Conservation (phyloP, 129 eudicot genomes). For the Chrysanthemum makinoi region DNA sequence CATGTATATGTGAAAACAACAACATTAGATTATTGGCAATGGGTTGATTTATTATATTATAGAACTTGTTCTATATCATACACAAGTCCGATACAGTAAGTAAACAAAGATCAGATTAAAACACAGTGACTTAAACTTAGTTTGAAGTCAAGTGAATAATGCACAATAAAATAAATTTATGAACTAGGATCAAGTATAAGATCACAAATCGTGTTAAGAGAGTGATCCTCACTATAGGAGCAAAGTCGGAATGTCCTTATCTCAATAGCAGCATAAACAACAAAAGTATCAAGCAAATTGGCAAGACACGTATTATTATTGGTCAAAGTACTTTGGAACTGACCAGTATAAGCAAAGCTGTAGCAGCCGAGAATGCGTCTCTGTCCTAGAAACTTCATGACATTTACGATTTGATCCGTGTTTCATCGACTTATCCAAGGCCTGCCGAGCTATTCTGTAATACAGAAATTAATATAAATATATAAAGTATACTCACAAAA, state of each 20-base stretch:
- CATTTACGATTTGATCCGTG: constrained; percentile 34
- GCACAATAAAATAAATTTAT: too few relatives aligned
- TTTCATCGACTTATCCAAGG: constrained; percentile 37
- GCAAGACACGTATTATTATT: not conserved
- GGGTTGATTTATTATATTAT: too few relatives aligned
- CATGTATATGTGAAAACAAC: too few relatives aligned
- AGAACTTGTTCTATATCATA: too few relatives aligned
- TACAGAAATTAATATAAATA: not conserved
- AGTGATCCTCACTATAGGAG: too few relatives aligned
- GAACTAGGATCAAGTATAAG: too few relatives aligned
- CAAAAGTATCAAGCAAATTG: not conserved
- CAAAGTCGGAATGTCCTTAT: not conserved
- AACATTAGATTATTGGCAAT: too few relatives aligned
- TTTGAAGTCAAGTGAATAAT: too few relatives aligned
- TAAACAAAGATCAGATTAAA: too few relatives aligned
- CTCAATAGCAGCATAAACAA: not conserved
- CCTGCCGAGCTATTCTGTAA: constrained; percentile 57
- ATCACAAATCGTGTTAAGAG: too few relatives aligned
- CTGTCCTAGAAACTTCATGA: constrained; percentile 32
- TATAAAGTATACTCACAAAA: not conserved
- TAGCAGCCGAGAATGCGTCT: constrained; percentile 27
- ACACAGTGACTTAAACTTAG: too few relatives aligned
- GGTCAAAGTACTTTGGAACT: constrained; percentile 20
- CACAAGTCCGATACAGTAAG: too few relatives aligned
- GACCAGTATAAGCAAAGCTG: constrained; percentile 66